Evolutionary conservation across 2,329 filamentous ascomycete genomes (phyloP).

Genomic region (Ceratocystis eucalypticola): DNA sequence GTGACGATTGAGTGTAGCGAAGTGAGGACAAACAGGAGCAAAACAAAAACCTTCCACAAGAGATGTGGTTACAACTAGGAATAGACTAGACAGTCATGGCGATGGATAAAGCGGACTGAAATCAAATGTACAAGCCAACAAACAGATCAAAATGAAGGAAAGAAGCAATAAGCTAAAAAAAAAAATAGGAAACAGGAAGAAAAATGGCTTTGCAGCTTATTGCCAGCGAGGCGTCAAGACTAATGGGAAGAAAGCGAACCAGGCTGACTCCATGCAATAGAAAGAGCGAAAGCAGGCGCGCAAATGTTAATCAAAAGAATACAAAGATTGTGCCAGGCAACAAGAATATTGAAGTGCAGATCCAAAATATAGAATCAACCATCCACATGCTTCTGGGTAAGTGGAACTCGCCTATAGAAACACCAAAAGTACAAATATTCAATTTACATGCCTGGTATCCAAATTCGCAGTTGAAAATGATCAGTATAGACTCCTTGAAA

Average conservation of each 20-base stretch:
- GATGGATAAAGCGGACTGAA: too few species aligned
- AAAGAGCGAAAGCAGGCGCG: too few species aligned
- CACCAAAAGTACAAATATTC: background rate
- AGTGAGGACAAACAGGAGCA: background rate
- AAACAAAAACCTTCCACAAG: background rate
- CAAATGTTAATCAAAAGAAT: too few species aligned
- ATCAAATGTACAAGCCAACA: background rate
- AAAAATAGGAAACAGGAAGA: background rate
- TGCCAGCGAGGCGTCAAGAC: background rate
- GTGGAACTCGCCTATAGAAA: slow-evolving; percentile 3
- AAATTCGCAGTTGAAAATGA: background rate
- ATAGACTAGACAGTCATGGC: background rate
- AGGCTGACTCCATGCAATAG: too few species aligned
- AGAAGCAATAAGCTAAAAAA: background rate
- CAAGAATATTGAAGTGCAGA: too few species aligned
- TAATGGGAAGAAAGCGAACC: background rate
- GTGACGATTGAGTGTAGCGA: too few species aligned
- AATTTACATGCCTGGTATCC: background rate
- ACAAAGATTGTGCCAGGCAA: too few species aligned
- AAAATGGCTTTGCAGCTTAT: background rate
- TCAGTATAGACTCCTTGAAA: background rate
- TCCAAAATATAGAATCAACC: background rate
- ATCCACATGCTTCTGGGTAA: background rate
- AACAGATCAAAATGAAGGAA: background rate
- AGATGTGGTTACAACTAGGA: background rate